These are phyloP conservation scores for Trichoderma gamsii DNA, from an alignment of 495 filamentous ascomycete species.

Conservation along the genomic window DNA sequence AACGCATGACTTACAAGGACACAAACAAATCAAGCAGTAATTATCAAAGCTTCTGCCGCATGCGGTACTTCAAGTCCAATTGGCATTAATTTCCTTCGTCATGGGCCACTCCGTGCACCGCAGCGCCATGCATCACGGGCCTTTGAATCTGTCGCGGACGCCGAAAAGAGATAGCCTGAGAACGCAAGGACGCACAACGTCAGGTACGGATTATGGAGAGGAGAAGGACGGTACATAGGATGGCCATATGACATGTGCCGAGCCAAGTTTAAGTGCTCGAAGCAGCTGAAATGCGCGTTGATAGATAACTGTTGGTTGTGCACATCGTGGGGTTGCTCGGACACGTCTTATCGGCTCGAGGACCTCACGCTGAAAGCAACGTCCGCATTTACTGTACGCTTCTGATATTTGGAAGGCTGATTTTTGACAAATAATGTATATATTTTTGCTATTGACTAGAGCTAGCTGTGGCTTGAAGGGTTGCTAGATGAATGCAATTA, in stretches of 20 bases:
- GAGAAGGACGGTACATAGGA: not conserved
- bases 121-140: not conserved
- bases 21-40: not conserved
- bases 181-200: not conserved
- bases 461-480: too few relatives aligned
- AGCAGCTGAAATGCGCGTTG: not conserved
- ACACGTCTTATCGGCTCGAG: not conserved
- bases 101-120: slow-evolving; percentile 1
- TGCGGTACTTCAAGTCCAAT: slow-evolving; percentile 19
- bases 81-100: not conserved
- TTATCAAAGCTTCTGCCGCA: slow-evolving; percentile 20
- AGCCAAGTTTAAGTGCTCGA: not conserved
- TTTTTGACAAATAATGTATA: not conserved
- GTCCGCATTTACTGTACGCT: not conserved
- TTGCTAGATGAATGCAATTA: too few relatives aligned
- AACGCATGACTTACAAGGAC: not conserved
- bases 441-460: not conserved
- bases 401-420: not conserved
- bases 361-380: not conserved
- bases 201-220: not conserved
- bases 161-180: not conserved
- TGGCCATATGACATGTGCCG: not conserved
- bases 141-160: not conserved
- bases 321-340: not conserved
- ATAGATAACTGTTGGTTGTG: not conserved